A percentile compares a stretch with the other conserved stretches of the same genome.
Evolutionary conservation across 2,329 filamentous ascomycete genomes (phyloP).

Genomic region (Cordyceps cateniannulata): DNA sequence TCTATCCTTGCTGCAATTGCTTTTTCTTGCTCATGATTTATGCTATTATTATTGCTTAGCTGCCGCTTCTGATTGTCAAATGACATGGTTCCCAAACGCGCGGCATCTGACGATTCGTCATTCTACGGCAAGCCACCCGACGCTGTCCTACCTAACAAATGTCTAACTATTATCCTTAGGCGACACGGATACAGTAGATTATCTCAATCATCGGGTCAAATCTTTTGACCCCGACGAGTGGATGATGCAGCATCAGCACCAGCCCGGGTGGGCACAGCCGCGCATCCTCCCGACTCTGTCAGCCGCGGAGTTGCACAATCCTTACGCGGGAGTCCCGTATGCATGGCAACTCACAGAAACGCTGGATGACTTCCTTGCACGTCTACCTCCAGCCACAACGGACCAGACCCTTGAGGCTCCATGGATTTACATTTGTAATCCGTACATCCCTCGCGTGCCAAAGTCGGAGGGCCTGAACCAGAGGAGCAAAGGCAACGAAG

Average conservation of each 20-base stretch:
- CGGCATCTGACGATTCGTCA: conserved; percentile 1
- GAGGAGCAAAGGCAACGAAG: conserved; percentile 37
- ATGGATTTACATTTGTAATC: conserved; percentile 73
- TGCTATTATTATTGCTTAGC: background rate
- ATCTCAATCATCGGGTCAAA: conserved; percentile 44
- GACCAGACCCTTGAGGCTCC: conserved; percentile 36
- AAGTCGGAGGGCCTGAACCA: conserved; percentile 29
- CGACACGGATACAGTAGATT: conserved; percentile 40
- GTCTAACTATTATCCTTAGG: conserved; percentile 35
- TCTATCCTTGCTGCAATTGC: background rate
- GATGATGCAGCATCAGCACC: conserved; percentile 22
- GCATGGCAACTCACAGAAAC: conserved; percentile 61
- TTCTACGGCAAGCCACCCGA: background rate
- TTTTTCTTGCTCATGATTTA: background rate
- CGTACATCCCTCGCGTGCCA: conserved; percentile 37
- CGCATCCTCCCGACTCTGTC: conserved; percentile 16
- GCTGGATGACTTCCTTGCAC: conserved; percentile 56
- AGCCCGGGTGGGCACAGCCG: conserved; percentile 23
- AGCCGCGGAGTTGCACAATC: conserved; percentile 45
- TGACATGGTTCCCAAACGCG: background rate
- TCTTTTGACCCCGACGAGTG: conserved; percentile 45
- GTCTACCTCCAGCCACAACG: conserved; percentile 62
- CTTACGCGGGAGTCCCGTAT: conserved; percentile 45
- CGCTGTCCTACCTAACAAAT: background rate
- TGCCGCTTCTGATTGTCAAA: background rate